Percentiles rank a stretch among this genome's conserved stretches.
Conservation (phyloP, 2,329 filamentous ascomycete species). For the Ceratocystis lukuohia region DNA sequence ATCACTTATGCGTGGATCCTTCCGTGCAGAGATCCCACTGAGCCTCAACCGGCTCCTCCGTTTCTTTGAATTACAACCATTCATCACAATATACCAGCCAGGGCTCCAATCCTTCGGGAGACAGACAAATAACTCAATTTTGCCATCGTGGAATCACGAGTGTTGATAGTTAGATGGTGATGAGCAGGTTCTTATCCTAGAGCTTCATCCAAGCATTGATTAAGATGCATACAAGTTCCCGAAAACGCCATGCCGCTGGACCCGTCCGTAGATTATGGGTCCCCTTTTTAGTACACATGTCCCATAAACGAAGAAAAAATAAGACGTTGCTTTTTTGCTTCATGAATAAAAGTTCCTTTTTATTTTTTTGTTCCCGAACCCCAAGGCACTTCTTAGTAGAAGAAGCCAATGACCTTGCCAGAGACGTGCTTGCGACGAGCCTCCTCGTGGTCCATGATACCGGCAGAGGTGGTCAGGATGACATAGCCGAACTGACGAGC, state of each 20-base stretch:
- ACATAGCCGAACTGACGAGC: conserved; percentile 99
- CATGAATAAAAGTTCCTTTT: conserved; percentile 20
- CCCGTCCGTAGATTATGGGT: neutral
- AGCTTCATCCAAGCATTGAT: conserved; percentile 6
- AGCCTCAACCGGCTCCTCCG: neutral
- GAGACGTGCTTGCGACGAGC: conserved; percentile 96
- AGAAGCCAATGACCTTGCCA: conserved; percentile 99
- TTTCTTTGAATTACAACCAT: too few species aligned
- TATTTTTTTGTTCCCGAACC: conserved; percentile 20
- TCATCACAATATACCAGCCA: too few species aligned
- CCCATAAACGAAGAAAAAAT: conserved; percentile 10
- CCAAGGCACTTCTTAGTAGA: conserved; percentile 55
- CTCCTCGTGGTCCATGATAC: conserved; percentile 99
- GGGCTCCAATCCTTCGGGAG: neutral
- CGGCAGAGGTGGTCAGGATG: conserved; percentile 95
- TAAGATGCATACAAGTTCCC: conserved; percentile 3
- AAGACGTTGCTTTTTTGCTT: conserved; percentile 13
- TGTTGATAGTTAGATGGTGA: neutral
- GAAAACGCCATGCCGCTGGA: conserved; percentile 4
- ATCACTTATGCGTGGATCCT: neutral
- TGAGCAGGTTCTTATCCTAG: neutral
- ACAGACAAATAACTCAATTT: neutral
- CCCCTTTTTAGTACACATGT: neutral
- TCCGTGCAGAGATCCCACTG: neutral
- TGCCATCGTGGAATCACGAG: neutral